phyloP scores from a whole-genome alignment of 2,329 filamentous ascomycete genomes.

The Camptophora hylomeconis region DNA sequence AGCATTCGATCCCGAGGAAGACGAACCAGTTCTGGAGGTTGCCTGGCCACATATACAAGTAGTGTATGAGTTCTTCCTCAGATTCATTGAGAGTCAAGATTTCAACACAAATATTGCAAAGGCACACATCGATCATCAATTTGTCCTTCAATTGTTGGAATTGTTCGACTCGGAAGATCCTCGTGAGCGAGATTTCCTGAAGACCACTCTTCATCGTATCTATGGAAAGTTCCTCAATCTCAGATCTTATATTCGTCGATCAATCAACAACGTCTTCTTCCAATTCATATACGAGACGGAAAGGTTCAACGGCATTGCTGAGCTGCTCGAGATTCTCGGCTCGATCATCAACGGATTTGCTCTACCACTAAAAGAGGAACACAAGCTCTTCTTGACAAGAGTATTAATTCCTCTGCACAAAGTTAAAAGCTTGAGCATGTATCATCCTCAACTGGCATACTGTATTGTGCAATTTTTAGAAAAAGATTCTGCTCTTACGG shows the following conservation, averaged over 20 bases:
- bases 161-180: slow-evolving; percentile 97
- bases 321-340: slow-evolving; percentile 88
- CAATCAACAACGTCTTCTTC: slow-evolving; percentile 99
- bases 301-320: slow-evolving; percentile 94
- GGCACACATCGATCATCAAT: slow-evolving; percentile 95
- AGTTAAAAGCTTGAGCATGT: slow-evolving; percentile 99
- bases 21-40: slow-evolving; percentile 93
- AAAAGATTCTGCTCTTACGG: slow-evolving; percentile 90
- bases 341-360: slow-evolving; percentile 99
- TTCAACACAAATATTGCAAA: slow-evolving; percentile 99
- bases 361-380: slow-evolving; percentile 90
- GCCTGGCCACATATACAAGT: slow-evolving; percentile 99
- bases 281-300: slow-evolving; percentile 99
- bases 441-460: slow-evolving; percentile 94
- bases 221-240: slow-evolving; percentile 98
- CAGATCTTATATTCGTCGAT: slow-evolving; percentile 89
- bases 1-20: slow-evolving; percentile 95
- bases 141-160: slow-evolving; percentile 88
- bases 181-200: slow-evolving; percentile 89
- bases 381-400: slow-evolving; percentile 92
- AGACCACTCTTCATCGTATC: slow-evolving; percentile 94
- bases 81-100: slow-evolving; percentile 98
- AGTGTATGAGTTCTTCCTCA: slow-evolving; percentile 97
- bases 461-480: slow-evolving; percentile 98
- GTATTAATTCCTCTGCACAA: slow-evolving; percentile 92